Evolutionary conservation across 495 filamentous ascomycete genomes (phyloP), one percentile per base, ranked within the genome.

Genomic region (Oidiodendron maius): DNA sequence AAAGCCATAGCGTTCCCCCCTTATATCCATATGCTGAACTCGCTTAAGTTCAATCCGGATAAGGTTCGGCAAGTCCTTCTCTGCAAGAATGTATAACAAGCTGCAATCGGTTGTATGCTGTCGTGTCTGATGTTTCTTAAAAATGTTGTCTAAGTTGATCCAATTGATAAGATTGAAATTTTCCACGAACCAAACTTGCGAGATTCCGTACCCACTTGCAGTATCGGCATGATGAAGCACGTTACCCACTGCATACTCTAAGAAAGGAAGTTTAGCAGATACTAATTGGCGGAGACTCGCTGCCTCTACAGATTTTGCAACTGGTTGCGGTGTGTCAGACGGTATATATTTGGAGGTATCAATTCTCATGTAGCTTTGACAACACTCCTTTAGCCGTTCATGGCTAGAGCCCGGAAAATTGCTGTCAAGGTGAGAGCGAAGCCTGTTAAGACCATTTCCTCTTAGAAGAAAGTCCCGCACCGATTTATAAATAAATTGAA

Each of bases 1-100:
- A 11, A 60, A 54, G 1, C 58, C 55, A 44, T 70, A 69, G 18
- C 60, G 58, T 30, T 63, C 68, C 3, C 55, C 53, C 39, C 51
- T 42, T 1, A 60, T 34, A 28, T 63, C 52, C 20, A 67, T 53
- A 18, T 52, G 48, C 0, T 45, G 39, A 5, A 58, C 37, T 40
- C 8, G 36, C 0, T 21, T 13, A 4, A 56, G 40, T 34, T 52
- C 48, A 21, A 52, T 50, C 3, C 53, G 52, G 36, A 72, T 64
- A 13, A 77, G 65, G n/a, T 60, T 53, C 1, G 66, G 15, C 6
- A 58, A 34, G 22, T 64, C 61, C 2, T 57, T 53, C 13, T 72
- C 66, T 20, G 75, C 66, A 4, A 73, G 50, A 10, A 80, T 62
- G 23, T 77, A 77, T 11, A 68, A 51, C 3, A 72, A 49, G 50